Base-by-base conservation (phyloP, 371 early-diverging fungal genomes). In the Saksenaea vasiformis region DNA sequence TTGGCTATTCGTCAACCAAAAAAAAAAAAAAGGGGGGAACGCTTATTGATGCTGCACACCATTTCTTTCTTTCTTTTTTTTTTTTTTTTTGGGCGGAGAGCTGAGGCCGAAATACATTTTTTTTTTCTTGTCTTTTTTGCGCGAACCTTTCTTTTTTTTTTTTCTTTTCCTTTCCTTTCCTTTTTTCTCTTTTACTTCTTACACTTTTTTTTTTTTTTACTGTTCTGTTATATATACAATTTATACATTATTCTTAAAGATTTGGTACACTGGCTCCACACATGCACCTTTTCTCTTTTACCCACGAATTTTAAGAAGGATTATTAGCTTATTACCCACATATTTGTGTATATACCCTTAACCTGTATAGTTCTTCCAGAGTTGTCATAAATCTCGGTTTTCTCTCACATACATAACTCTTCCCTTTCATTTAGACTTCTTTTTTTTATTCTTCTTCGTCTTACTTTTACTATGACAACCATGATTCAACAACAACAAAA, bases 141-240 rank as follows among this genome's bases (percentile, higher is more conserved):
- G 36, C 31, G 22, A 31, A 37, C 36, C 35, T n/a, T 57, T 15
- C 60, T 56, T 53, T 41, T 34, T 26, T 59, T 35, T 53, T 62
- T 34, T 19, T 28, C 34, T 19, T 43, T n/a, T 62, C 27, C n/a
- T 27, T 24, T 43, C 55, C 56, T 34, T 39, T 62, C 51, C 56
- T 19, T 44, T 57, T 26, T 35, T 56, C 35, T 56, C 54, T 43
- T 53, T 44, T 64, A 34, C 56, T 66, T 26, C 43, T 27, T n/a
- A n/a, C n/a, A n/a, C n/a, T n/a, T n/a, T n/a, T n/a, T n/a, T n/a
- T n/a, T n/a, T 14, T 43, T 58, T 44, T 60, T 31, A 54, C 57
- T 54, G 54, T 54, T 24, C 39, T 24, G 8, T 10, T 27, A 3
- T 26, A 37, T 26, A 56, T 27, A 58, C n/a, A 58, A 66, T 31